Conservation (phyloP, 208 protist species). For the Paratrypanosoma confusum region DNA sequence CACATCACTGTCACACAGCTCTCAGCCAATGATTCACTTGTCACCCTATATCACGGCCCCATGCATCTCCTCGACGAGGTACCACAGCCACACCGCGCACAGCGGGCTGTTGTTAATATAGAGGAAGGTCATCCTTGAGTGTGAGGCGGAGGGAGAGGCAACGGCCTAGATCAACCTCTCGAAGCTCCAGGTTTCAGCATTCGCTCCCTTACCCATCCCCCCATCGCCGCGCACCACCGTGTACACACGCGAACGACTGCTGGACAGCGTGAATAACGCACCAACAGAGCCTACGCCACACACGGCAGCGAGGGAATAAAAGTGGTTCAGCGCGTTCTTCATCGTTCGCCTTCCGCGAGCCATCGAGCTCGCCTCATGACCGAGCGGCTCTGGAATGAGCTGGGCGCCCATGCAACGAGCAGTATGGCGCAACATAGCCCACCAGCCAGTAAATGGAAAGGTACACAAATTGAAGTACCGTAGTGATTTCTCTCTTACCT, state of each 20-base stretch:
- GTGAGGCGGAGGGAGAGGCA: not conserved
- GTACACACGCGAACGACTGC: conserved; percentile 38
- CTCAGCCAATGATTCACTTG: no score
- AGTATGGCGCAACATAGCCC: conserved; percentile 48
- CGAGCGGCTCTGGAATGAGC: conserved; percentile 83
- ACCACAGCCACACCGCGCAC: no score
- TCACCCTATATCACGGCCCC: no score
- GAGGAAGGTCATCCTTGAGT: no score
- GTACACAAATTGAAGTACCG: no score
- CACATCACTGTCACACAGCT: no score
- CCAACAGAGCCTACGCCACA: conserved; percentile 41
- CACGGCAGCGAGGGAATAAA: conserved; percentile 32
- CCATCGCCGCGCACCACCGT: conserved; percentile 43
- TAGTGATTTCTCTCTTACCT: no score
- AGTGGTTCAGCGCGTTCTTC: conserved; percentile 41
- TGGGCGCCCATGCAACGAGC: conserved; percentile 56
- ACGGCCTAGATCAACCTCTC: not conserved
- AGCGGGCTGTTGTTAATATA: no score
- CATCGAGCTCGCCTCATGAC: conserved; percentile 78
- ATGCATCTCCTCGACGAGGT: no score
- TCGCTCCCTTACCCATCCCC: conserved; percentile 40
- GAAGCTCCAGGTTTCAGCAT: no score
- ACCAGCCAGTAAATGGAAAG: not conserved
- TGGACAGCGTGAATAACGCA: conserved; percentile 49
- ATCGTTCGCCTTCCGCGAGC: conserved; percentile 49